A percentile compares a stretch with the other conserved stretches of the same genome.
Conservation (phyloP, 169 alveolate species). For the Eimeria falciformis region DNA sequence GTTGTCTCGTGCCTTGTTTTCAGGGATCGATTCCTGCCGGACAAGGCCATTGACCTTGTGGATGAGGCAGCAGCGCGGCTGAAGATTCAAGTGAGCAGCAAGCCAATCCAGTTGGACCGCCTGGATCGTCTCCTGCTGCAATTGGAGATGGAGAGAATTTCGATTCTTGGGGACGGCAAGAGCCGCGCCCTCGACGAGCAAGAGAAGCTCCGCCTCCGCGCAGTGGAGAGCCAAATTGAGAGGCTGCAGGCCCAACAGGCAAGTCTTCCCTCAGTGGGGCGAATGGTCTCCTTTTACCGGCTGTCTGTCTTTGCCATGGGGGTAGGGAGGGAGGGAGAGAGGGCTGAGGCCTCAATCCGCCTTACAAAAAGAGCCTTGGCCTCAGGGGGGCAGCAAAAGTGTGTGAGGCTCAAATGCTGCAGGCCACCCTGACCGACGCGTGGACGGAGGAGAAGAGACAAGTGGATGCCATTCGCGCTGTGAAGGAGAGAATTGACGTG, state of each 20-base stretch:
- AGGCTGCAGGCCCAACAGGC: constrained; percentile 66
- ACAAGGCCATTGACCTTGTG: constrained; percentile 89
- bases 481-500: constrained; percentile 90
- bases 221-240: constrained; percentile 69
- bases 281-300: too few species aligned
- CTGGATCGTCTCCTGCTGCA: constrained; percentile 88
- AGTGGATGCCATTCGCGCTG: constrained; percentile 87
- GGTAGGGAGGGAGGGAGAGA: too few species aligned
- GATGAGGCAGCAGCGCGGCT: constrained; percentile 92
- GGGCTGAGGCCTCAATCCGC: too few species aligned
- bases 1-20: background rate
- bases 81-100: constrained; percentile 87
- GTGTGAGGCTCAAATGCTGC: too few species aligned
- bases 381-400: too few species aligned
- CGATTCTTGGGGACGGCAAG: constrained; percentile 82
- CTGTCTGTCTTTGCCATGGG: too few species aligned
- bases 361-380: too few species aligned
- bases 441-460: constrained; percentile 85
- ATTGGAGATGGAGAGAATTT: constrained; percentile 89
- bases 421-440: constrained; percentile 57
- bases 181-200: constrained; percentile 54
- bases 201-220: constrained; percentile 58
- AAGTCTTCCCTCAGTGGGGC: constrained; percentile 29
- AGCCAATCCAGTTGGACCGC: constrained; percentile 88
- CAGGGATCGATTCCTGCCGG: constrained; percentile 87